phyloP scores from a whole-genome alignment of 2,329 filamentous ascomycete genomes.

The Ascocoryne sarcoides region DNA sequence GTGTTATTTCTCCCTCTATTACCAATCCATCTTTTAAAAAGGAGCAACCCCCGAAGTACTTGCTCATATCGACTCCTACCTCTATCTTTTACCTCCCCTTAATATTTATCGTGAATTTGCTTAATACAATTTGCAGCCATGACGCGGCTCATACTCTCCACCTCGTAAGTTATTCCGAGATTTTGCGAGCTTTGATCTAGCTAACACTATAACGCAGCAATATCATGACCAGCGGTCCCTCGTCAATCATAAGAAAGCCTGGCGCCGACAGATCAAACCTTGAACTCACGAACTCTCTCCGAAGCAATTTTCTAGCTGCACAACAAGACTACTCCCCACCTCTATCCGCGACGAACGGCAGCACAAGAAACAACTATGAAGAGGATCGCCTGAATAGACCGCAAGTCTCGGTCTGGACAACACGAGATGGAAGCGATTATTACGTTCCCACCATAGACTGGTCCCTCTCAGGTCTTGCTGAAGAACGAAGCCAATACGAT shows the following conservation, averaged over 20 bases:
- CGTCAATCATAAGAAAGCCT: slow-evolving; percentile 74
- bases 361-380: slow-evolving; percentile 27
- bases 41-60: too few species aligned
- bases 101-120: too few species aligned
- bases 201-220: too few species aligned
- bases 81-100: too few species aligned
- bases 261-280: slow-evolving; percentile 79
- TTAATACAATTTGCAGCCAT: too few species aligned
- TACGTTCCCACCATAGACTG: slow-evolving; percentile 76
- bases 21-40: too few species aligned
- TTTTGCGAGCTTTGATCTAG: too few species aligned
- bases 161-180: slow-evolving; percentile 60
- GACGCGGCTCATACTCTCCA: slow-evolving; percentile 79
- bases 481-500: slow-evolving; percentile 80
- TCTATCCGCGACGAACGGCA: slow-evolving; percentile 30
- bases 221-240: slow-evolving; percentile 66
- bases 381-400: slow-evolving; percentile 23
- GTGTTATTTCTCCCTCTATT: too few species aligned
- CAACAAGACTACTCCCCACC: slow-evolving; percentile 49
- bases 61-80: too few species aligned
- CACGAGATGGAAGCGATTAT: slow-evolving; percentile 47
- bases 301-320: slow-evolving; percentile 70
- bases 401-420: slow-evolving; percentile 54
- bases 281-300: slow-evolving; percentile 82
- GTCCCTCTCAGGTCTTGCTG: slow-evolving; percentile 60